phyloP scores from a whole-genome alignment of 2,329 filamentous ascomycete species.

The Dryadomyces quercus-mongolicae region DNA sequence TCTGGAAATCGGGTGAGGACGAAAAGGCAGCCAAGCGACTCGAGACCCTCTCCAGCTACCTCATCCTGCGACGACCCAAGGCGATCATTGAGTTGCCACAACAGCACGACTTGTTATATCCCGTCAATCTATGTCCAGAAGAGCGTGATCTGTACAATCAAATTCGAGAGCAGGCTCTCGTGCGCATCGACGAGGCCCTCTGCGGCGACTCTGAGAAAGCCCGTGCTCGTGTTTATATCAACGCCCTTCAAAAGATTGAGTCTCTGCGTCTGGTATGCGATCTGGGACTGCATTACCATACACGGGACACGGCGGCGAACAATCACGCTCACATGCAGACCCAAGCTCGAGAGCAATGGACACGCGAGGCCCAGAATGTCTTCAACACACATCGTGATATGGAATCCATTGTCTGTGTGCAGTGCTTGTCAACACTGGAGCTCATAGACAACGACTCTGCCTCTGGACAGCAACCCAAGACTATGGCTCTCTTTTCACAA shows the following conservation, averaged over 20 bases:
- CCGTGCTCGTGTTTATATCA: constrained; percentile 20
- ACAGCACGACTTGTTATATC: constrained; percentile 19
- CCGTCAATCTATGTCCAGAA: constrained; percentile 22
- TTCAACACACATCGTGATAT: constrained; percentile 23
- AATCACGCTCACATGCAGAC: too few relatives aligned
- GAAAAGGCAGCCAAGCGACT: constrained; percentile 26
- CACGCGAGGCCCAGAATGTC: constrained; percentile 17
- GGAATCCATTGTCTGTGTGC: constrained; percentile 14
- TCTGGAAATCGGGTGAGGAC: constrained; percentile 25
- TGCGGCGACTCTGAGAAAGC: constrained; percentile 7
- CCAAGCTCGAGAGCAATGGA: constrained; percentile 10
- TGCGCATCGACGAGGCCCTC: constrained; percentile 22
- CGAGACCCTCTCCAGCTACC: constrained; percentile 23
- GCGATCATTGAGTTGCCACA: constrained; percentile 24
- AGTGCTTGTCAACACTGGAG: constrained; percentile 17
- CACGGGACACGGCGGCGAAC: constrained; percentile 6
- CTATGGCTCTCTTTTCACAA: constrained; percentile 16
- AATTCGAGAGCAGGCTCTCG: constrained; percentile 16
- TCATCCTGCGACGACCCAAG: constrained; percentile 28
- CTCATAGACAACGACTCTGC: constrained; percentile 13
- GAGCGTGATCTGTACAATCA: constrained; percentile 25
- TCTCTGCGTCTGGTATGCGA: constrained; percentile 32
- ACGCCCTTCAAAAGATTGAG: constrained; percentile 32
- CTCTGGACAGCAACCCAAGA: not conserved
- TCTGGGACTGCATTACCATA: constrained; percentile 27